Percentiles rank a stretch among this genome's conserved stretches.
Evolutionary conservation across 2,329 filamentous ascomycete genomes (phyloP).

Genomic region (Colletotrichum melonis): DNA sequence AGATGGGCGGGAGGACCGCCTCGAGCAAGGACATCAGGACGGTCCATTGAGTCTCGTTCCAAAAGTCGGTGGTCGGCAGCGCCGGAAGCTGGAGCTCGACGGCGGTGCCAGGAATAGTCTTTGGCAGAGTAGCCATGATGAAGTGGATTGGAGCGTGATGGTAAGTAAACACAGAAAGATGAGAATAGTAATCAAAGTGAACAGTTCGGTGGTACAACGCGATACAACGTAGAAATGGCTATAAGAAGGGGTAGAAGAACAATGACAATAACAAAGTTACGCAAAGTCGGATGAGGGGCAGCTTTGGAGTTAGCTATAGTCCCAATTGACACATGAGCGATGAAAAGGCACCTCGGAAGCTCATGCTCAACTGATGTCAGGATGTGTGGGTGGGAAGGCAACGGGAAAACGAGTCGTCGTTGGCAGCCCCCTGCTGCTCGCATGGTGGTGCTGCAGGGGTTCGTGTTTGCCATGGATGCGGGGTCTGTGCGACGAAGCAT

Average conservation of each 20-base stretch:
- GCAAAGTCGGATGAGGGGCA: conserved; percentile 3
- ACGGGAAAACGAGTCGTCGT: conserved; percentile 10
- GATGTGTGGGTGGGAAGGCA: conserved; percentile 1
- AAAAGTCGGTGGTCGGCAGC: conserved; percentile 47
- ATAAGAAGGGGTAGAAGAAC: neutral
- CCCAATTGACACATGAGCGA: neutral
- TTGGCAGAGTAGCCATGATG: conserved; percentile 21
- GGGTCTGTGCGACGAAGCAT: conserved; percentile 31
- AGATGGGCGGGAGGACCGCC: conserved; percentile 70
- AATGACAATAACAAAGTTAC: neutral
- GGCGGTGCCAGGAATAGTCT: conserved; percentile 7
- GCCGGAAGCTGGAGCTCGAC: conserved; percentile 22
- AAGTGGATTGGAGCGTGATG: neutral
- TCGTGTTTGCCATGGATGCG: conserved; percentile 23
- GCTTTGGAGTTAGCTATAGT: conserved; percentile 27
- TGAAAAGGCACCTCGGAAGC: conserved; percentile 32
- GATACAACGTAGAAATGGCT: neutral
- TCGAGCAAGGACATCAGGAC: conserved; percentile 66
- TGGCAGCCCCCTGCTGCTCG: conserved; percentile 26
- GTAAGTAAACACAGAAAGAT: neutral
- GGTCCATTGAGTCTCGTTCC: conserved; percentile 63
- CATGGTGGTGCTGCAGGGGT: conserved; percentile 30
- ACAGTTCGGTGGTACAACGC: neutral
- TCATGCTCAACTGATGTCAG: conserved; percentile 33
- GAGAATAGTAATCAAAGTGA: neutral